Base-by-base conservation (phyloP, 805 yeast species). In the Diddensiella transvaalensis region DNA sequence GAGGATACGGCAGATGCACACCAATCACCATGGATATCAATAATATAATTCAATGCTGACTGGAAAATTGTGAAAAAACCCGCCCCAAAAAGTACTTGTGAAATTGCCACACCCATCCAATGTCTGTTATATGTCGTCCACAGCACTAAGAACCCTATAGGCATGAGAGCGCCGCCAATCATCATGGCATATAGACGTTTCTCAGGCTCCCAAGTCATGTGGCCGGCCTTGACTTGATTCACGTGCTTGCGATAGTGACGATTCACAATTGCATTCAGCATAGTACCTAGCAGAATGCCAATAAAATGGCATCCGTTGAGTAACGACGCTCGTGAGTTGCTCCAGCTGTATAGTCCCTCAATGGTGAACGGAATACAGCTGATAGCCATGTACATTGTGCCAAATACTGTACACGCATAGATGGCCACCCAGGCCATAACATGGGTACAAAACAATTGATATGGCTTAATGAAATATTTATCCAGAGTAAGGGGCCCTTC, bases 261-360 rank as follows among this genome's bases (percentile, higher is more conserved):
- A 32, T 47, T 51, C 19, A 47, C 32, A 23, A 29, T 19, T 5
- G 17, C 46, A 21, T 42, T 51, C 2, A 49, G 38, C 4, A 39
- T 35, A 13, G 52, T 32, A n/a, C 50, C 55, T 5, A 53, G 23
- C 1, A 51, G 3, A 18, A 51, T 50, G 17, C 55, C 55, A 4
- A 49, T 38, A 22, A 51, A 48, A 21, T 51, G 49, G 8, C 22
- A 30, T 10, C 47, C 39, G 26, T 49, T 50, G 39, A 47, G 26
- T 22, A 49, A 26, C n/a, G 48, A 38, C 4, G 53, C 49, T 3
- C 13, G 21, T 18, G 39, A 29, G 3, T 45, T 19, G 6, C 26
- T 29, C 54, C 50, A 46, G 8, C 44, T 44, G 30, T 50, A 50
- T 8, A 47, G 49, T 37, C 42, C 41, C 26, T 23, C 42, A 2